A percentile compares a stretch with the other conserved stretches of the same genome.
phyloP scores from a whole-genome alignment of 345 rosid genomes.

The Citropsis articulata region DNA sequence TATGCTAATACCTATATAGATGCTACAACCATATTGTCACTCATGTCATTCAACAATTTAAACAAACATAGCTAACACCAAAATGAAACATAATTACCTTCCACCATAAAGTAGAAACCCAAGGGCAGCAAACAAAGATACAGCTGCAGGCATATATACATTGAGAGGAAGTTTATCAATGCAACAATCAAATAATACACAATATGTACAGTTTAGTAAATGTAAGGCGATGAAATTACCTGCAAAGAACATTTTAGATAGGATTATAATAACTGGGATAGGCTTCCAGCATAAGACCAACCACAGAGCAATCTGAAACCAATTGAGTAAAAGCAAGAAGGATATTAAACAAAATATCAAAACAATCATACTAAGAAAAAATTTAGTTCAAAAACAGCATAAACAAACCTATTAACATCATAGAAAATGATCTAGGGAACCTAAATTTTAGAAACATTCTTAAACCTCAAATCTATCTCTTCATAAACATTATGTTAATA shows the following conservation, averaged over 20 bases:
- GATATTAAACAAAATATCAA: background rate
- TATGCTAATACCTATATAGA: background rate
- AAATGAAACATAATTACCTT: conserved; percentile 47
- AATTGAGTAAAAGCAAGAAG: conserved; percentile 5
- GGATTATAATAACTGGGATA: conserved; percentile 44
- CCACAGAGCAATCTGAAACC: conserved; percentile 74
- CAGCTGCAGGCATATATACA: conserved; percentile 40
- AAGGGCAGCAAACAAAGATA: conserved; percentile 78
- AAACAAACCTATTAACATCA: background rate
- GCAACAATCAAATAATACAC: background rate
- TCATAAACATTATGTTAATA: background rate
- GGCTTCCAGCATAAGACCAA: conserved; percentile 80
- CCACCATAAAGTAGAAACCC: conserved; percentile 93
- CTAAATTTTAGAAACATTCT: too few relatives aligned
- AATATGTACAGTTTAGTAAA: background rate
- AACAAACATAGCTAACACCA: conserved; percentile 5
- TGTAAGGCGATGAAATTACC: conserved; percentile 34
- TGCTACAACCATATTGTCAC: background rate
- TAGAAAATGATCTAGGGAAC: too few relatives aligned
- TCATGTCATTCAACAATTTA: conserved; percentile 1
- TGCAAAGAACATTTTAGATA: conserved; percentile 87
- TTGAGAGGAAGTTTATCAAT: conserved; percentile 16
- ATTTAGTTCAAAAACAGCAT: background rate
- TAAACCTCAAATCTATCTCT: background rate
- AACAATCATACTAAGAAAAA: conserved; percentile 1